Evolutionary conservation across 2,329 filamentous ascomycete species (phyloP), one percentile per base, ranked within the genome.

Genomic region (Cylindrodendrum hubeiense): DNA sequence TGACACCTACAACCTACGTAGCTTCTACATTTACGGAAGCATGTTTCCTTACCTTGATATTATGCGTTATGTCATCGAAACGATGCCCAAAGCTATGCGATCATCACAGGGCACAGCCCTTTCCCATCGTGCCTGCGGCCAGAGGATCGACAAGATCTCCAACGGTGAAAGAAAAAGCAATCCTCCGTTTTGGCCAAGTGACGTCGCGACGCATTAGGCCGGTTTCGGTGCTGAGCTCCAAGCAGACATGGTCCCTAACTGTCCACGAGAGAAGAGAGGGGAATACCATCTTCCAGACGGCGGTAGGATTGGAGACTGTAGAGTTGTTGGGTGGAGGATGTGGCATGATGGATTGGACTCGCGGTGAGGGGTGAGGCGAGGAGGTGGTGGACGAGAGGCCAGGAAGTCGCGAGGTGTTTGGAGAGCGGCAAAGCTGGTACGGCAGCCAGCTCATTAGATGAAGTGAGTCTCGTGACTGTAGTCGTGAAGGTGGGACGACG

Each of bases 71-170:
- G 47, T 21, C 47, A 33, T 50, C 5, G 19, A 33, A 33, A 5
- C 12, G 28, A 33, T 34, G 12, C 4, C 3, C 28, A 21, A 30
- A 50, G 47, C n/a, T 34, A 21, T n/a, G 15, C 21, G 47, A 21
- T 21, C 28, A 21, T 21, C n/a, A 22, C 26, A 19, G 19, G 24
- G n/a, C 26, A 30, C n/a, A n/a, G 6, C 13, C 47, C 19, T 5
- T 15, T 15, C 33, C 37, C 13, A 26, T 41, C 43, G n/a, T 54
- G 28, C 10, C 5, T 9, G 28, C 12, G 4, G n/a, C 47, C 22
- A n/a, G 47, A n/a, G 26, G 66, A 71, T 73, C 67, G 62, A 51
- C 63, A 47, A 37, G 60, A 71, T 72, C 66, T 61, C 56, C 57
- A 65, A 69, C 37, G 50, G 54, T 50, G 58, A 67, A 64, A 53